A percentile compares a stretch with the other conserved stretches of the same genome.
Conservation (phyloP, 2,329 filamentous ascomycete genomes). For the Coniochaeta sp. region DNA sequence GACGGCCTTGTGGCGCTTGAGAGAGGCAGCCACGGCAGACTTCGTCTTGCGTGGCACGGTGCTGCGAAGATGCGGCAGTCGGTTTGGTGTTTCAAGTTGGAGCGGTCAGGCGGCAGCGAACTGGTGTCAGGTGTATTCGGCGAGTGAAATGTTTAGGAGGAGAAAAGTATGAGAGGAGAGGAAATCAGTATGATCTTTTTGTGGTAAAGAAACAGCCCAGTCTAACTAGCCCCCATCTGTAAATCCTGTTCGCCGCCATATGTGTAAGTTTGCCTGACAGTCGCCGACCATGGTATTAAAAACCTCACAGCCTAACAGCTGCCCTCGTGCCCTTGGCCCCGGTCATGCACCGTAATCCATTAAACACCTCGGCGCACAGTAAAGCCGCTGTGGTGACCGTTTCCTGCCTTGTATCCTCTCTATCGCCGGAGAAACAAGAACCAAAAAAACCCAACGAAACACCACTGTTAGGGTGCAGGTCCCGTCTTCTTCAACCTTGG, state of each 20-base stretch:
- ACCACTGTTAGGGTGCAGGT: not conserved
- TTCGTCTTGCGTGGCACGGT: not conserved
- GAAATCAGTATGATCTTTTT: too few species aligned
- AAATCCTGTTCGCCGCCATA: too few species aligned
- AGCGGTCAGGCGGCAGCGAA: too few species aligned
- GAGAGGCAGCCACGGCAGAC: not conserved
- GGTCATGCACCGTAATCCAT: not conserved
- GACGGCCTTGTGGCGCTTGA: not conserved
- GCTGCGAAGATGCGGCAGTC: not conserved
- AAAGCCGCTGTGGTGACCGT: not conserved
- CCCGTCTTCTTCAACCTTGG: not conserved
- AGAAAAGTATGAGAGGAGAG: too few species aligned
- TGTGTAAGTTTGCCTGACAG: too few species aligned
- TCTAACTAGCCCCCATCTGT: too few species aligned
- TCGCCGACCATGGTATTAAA: not conserved
- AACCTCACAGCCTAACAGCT: not conserved
- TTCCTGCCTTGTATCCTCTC: not conserved
- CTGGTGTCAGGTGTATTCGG: too few species aligned
- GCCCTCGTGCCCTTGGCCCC: not conserved
- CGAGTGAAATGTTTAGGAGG: too few species aligned
- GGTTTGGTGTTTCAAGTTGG: not conserved
- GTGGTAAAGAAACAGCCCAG: too few species aligned
- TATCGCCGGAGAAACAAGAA: not conserved
- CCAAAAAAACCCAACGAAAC: not conserved
- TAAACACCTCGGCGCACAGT: not conserved